These are phyloP conservation scores for Ogataea hybrid DNA, from an alignment of 1,139 yeast species.

Conservation along the genomic window DNA sequence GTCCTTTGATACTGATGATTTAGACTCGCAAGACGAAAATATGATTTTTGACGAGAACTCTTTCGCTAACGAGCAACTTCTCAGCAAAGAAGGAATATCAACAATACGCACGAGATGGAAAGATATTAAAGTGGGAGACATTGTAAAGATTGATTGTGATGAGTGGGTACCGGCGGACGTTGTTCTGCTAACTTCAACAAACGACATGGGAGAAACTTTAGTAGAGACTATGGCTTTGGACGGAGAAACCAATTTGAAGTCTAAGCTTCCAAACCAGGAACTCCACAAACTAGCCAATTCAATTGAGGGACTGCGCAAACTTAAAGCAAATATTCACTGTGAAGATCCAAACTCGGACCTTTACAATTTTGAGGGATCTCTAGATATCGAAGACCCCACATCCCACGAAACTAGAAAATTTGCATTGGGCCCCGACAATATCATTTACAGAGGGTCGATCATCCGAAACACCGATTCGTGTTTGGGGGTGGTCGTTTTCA, in stretches of 20 bases:
- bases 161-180: slow-evolving; percentile 96
- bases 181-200: slow-evolving; percentile 63
- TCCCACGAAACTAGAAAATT: slow-evolving; percentile 34
- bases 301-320: slow-evolving; percentile 49
- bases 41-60: slow-evolving; percentile 20
- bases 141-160: slow-evolving; percentile 67
- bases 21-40: slow-evolving; percentile 16
- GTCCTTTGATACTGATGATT: slow-evolving; percentile 20
- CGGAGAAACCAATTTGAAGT: slow-evolving; percentile 91
- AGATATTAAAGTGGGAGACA: slow-evolving; percentile 79
- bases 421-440: slow-evolving; percentile 77
- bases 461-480: slow-evolving; percentile 75
- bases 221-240: slow-evolving; percentile 97
- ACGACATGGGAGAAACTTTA: slow-evolving; percentile 69
- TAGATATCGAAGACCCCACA: slow-evolving; percentile 33
- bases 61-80: slow-evolving; percentile 20
- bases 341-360: slow-evolving; percentile 93
- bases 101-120: slow-evolving; percentile 56
- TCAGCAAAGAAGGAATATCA: slow-evolving; percentile 20
- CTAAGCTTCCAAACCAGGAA: slow-evolving; percentile 65
- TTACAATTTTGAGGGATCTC: slow-evolving; percentile 86
- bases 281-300: slow-evolving; percentile 48
- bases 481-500: slow-evolving; percentile 80
- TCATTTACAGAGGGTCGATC: slow-evolving; percentile 85
- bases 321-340: slow-evolving; percentile 55